Conservation (phyloP, 73 alveolate species). For the Symbiodinium pilosum region DNA sequence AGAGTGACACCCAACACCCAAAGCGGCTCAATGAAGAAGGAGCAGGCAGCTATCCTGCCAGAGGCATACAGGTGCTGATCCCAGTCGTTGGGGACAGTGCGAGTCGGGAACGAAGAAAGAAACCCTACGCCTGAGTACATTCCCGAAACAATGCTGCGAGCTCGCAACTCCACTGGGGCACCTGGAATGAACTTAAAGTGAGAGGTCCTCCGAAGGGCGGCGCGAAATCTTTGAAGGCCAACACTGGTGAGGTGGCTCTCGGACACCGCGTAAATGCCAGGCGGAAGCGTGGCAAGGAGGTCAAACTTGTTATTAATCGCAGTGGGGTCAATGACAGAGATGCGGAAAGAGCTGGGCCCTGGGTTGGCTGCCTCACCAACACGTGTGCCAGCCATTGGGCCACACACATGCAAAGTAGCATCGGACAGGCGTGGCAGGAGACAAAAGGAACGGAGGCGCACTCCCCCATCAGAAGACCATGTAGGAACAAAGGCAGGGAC, state of each 20-base stretch:
- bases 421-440: too few species aligned
- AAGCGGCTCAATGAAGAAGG: neutral
- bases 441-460: too few species aligned
- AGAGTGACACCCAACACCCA: neutral
- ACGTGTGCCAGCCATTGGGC: too few species aligned
- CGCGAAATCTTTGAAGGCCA: neutral
- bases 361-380: too few species aligned
- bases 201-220: neutral
- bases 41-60: neutral
- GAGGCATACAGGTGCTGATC: neutral
- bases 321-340: neutral
- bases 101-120: neutral
- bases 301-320: neutral
- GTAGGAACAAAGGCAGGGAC: too few species aligned
- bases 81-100: neutral
- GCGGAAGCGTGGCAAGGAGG: neutral
- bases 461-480: too few species aligned
- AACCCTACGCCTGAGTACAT: neutral
- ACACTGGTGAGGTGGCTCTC: neutral
- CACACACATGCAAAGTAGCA: too few species aligned
- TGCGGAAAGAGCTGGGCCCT: too few species aligned
- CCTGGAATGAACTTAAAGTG: neutral
- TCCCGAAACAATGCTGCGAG: neutral
- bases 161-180: neutral
- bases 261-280: neutral